Base-by-base conservation (phyloP, 2,329 filamentous ascomycete genomes). In the Juglanconis oblonga region DNA sequence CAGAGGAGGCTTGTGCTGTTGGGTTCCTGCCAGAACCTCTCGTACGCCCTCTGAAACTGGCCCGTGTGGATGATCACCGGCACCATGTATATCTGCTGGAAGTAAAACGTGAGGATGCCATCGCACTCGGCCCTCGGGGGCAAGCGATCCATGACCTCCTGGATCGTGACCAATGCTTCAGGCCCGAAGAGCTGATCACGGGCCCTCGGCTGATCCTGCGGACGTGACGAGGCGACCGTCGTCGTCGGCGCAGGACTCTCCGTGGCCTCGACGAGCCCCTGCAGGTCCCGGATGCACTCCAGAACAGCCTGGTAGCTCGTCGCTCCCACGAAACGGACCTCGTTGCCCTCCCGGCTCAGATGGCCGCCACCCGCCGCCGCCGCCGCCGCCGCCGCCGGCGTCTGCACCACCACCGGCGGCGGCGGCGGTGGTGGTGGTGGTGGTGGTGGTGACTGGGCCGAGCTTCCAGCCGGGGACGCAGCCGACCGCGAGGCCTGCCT, bases 31-130 rank as follows among this genome's bases (percentile, higher is more conserved):
- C 80, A 82, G 63, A 83, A 81, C 4, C 71, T 72, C 45, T 78
- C 75, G 64, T 81, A 82, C 44, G 77, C 74, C 3, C 79, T 73
- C 64, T 78, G 75, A 58, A 83, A 83, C 65, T 81, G 74, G 35
- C 69, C 71, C 2, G 69, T 67, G 60, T 80, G 77, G 31, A 80
- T 65, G 60, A 77, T 73, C 4, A 75, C 70, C 0, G 72, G 67
- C 2, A 73, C 71, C 11, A 73, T 66, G 65, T 74, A 78, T 52
- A 73, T 72, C 24, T 72, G 69, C 60, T 70, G 72, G 62, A 79
- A 79, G 66, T 77, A 79, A 14, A 68, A 62, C 3, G 68, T 58
- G 14, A 79, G 62, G 4, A 78, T 64, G 35, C 64, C 65, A 64
- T 79, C 75, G 13, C 71, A 70, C 4, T 76, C 73, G 9, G 66